Evolutionary conservation across 1,284 basidiomycete genomes (phyloP).

Genomic region (Rugosomyces carneus): DNA sequence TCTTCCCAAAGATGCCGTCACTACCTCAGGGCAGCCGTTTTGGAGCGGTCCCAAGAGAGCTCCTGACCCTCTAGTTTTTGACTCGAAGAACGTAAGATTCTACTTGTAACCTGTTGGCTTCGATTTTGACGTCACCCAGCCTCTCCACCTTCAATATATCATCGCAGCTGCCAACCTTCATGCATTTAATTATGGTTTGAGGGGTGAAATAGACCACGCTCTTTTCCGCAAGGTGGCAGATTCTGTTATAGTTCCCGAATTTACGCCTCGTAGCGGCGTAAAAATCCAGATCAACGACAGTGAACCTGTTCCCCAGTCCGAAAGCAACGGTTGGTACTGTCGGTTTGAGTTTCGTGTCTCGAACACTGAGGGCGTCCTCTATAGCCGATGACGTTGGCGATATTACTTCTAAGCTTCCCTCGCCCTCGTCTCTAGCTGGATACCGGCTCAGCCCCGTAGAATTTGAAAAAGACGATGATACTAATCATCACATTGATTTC

Average conservation of each 20-base stretch:
- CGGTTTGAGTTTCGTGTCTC: conserved; percentile 6
- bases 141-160: conserved; percentile 85
- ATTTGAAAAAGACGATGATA: conserved; percentile 99
- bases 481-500: conserved; percentile 98
- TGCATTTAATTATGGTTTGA: conserved; percentile 97
- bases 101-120: not conserved
- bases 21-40: conserved; percentile 90
- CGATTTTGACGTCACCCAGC: conserved; percentile 36
- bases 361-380: not conserved
- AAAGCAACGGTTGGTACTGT: conserved; percentile 18
- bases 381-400: conserved; percentile 52
- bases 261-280: conserved; percentile 87
- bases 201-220: conserved; percentile 79
- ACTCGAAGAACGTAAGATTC: conserved; percentile 74
- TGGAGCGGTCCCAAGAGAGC: conserved; percentile 98
- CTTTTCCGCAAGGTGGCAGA: conserved; percentile 84
- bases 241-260: conserved; percentile 87
- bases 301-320: conserved; percentile 67
- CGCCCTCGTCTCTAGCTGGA: conserved; percentile 87
- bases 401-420: conserved; percentile 67
- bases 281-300: conserved; percentile 96
- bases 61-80: conserved; percentile 87
- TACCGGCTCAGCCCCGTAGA: conserved; percentile 94
- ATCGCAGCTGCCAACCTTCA: conserved; percentile 95
- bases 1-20: conserved; percentile 89